These are phyloP conservation scores for Astraeus odoratus DNA, from an alignment of 768 basidiomycete species.

Conservation along the genomic window DNA sequence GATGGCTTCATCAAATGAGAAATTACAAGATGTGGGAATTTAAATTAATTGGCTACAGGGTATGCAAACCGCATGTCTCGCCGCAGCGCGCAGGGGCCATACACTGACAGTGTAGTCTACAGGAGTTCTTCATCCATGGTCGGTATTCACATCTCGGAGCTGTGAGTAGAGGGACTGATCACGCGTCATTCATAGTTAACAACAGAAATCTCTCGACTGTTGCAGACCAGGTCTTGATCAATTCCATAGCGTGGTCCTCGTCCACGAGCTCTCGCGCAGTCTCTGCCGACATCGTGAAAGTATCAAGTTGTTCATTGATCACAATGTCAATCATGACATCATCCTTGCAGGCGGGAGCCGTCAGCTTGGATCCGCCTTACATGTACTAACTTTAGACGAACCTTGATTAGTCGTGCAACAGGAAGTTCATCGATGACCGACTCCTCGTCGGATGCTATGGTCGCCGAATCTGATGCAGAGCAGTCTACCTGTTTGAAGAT, in stretches of 20 bases:
- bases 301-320: conserved; percentile 12
- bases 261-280: conserved; percentile 13
- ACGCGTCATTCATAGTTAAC: background rate
- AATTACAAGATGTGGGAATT: conserved; percentile 62
- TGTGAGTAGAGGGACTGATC: no score
- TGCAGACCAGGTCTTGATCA: conserved; percentile 16
- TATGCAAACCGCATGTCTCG: conserved; percentile 74
- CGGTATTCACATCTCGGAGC: background rate
- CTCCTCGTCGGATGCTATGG: conserved; percentile 6
- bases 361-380: background rate
- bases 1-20: conserved; percentile 88
- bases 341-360: conserved; percentile 17
- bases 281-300: conserved; percentile 18
- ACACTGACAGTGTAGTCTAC: background rate
- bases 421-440: conserved; percentile 12
- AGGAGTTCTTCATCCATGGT: background rate
- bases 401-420: conserved; percentile 21
- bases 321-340: conserved; percentile 30
- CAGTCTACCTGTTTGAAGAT: conserved; percentile 27
- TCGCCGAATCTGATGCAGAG: conserved; percentile 22
- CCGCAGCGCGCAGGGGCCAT: conserved; percentile 64
- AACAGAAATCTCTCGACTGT: conserved; percentile 12
- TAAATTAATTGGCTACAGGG: conserved; percentile 68
- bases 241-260: conserved; percentile 8
- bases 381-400: conserved; percentile 4